A percentile compares a stretch with the other conserved stretches of the same genome.
Conservation (phyloP, 139 green algal genomes). For the Tetratostichococcus sp. region DNA sequence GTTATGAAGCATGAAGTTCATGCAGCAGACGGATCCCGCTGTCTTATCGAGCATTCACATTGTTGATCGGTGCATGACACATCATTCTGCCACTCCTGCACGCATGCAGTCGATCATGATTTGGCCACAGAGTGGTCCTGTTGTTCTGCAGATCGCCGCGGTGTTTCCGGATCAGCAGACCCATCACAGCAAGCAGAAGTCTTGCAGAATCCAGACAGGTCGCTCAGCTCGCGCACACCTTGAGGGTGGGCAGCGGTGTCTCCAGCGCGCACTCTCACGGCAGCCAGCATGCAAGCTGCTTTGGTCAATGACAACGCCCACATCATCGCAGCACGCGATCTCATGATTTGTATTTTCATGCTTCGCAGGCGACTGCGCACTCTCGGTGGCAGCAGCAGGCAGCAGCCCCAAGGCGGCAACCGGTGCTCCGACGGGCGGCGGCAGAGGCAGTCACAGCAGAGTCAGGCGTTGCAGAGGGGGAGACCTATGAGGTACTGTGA, state of each 20-base stretch:
- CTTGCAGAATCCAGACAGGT: not conserved
- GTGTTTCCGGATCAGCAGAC: not conserved
- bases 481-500: not conserved
- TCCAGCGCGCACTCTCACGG: not conserved
- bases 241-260: not conserved
- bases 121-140: not conserved
- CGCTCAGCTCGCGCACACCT: not conserved
- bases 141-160: not conserved
- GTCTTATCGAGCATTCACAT: too few species aligned
- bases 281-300: too few species aligned
- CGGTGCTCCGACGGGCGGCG: too few species aligned
- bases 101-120: too few species aligned
- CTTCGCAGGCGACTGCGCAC: not conserved
- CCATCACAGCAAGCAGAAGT: not conserved
- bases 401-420: not conserved
- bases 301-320: too few species aligned
- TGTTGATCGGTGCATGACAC: too few species aligned
- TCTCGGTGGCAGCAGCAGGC: not conserved
- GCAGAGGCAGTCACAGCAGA: not conserved
- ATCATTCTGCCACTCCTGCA: too few species aligned
- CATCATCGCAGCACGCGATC: too few species aligned
- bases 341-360: too few species aligned
- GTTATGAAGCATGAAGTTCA: too few species aligned
- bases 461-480: not conserved
- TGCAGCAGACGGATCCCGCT: too few species aligned